A percentile compares a stretch with the other conserved stretches of the same genome.
phyloP scores from a whole-genome alignment of 225 moss, liverwort and hornwort species.

The Polytrichum formosum region DNA sequence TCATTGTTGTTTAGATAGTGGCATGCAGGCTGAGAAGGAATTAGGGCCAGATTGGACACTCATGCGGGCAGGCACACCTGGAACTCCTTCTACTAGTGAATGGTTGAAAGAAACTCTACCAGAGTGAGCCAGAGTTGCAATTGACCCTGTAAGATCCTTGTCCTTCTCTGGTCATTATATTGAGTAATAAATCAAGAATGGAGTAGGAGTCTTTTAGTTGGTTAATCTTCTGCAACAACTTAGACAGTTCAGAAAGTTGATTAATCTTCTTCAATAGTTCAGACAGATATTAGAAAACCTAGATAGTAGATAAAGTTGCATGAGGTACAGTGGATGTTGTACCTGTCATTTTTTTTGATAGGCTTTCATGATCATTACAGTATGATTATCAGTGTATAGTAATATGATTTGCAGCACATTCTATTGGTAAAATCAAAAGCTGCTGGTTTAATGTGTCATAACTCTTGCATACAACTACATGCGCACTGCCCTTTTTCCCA shows the following conservation, averaged over 20 bases:
- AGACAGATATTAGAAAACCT: no score
- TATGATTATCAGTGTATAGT: background rate
- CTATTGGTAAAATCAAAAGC: background rate
- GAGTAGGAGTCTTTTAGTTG: no score
- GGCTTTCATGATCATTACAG: background rate
- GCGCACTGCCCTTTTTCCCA: slow-evolving; percentile 2
- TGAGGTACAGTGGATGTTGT: background rate
- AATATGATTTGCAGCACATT: background rate
- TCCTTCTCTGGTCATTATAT: slow-evolving; percentile 1
- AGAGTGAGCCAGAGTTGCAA: slow-evolving; percentile 77
- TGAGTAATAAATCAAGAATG: no score
- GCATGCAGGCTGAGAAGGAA: slow-evolving; percentile 78
- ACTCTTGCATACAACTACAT: background rate
- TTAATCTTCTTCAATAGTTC: no score
- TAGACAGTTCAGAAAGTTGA: no score
- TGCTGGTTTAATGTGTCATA: background rate
- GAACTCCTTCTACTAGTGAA: slow-evolving; percentile 75
- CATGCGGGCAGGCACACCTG: slow-evolving; percentile 85
- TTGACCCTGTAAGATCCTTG: slow-evolving; percentile 73
- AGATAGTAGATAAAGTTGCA: no score
- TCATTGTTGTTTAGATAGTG: slow-evolving; percentile 11
- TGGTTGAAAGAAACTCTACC: slow-evolving; percentile 89
- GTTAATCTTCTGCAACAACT: no score
- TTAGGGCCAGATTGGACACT: slow-evolving; percentile 91
- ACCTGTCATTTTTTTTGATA: background rate